Evolutionary conservation across 2,329 filamentous ascomycete species (phyloP).

Genomic region (Phialophora verrucosa): DNA sequence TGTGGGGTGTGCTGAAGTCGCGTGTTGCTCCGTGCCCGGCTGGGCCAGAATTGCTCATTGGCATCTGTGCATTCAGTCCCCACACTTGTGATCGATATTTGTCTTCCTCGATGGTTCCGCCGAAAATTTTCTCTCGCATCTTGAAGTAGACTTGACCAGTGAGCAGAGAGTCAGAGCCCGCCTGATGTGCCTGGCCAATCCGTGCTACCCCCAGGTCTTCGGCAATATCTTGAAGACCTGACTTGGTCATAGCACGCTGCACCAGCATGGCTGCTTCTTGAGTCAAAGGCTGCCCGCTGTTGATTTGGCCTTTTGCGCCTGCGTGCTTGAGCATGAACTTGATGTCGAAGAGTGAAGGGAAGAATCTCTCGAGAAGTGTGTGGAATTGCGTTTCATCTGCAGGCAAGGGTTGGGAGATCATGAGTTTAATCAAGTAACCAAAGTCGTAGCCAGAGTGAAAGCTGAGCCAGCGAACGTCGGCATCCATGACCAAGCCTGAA

Average conservation of each 20-base stretch:
- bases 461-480: conserved; percentile 92
- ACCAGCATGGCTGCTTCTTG: conserved; percentile 74
- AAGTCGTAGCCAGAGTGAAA: conserved; percentile 99
- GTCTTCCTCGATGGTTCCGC: conserved; percentile 75
- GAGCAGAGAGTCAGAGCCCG: conserved; percentile 89
- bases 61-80: conserved; percentile 79
- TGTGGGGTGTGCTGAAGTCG: conserved; percentile 52
- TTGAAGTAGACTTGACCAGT: conserved; percentile 96
- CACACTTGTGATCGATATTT: conserved; percentile 89
- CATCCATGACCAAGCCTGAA: conserved; percentile 85
- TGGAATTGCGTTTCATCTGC: conserved; percentile 91
- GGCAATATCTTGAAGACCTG: conserved; percentile 89
- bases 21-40: conserved; percentile 44
- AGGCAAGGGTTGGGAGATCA: conserved; percentile 75
- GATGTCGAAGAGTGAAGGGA: conserved; percentile 91
- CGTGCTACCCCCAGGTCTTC: conserved; percentile 91
- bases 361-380: conserved; percentile 86
- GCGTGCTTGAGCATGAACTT: conserved; percentile 96
- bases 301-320: conserved; percentile 70
- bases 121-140: conserved; percentile 86
- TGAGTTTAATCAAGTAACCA: conserved; percentile 92
- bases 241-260: conserved; percentile 85
- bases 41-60: conserved; percentile 47
- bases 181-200: conserved; percentile 85
- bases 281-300: conserved; percentile 68